Base-by-base conservation (phyloP, 1,284 basidiomycete species). In the Cryptococcus depauperatus region DNA sequence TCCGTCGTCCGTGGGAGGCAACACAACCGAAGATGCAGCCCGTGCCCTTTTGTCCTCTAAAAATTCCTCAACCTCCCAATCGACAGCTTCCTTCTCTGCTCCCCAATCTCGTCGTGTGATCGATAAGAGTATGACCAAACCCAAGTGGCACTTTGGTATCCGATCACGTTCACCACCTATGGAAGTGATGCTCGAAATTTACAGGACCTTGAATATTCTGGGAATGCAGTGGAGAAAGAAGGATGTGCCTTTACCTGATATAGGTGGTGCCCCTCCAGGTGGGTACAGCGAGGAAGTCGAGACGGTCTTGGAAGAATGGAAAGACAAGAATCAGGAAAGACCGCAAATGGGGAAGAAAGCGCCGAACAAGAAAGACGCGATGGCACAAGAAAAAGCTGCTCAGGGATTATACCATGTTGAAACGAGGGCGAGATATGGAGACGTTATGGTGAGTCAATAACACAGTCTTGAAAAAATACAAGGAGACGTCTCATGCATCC, bases 141-240 rank as follows among this genome's bases (percentile, higher is more conserved):
- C 84, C 11, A 84, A 84, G 62, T 98, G 95, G 95, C 95, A 98
- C 69, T 98, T 97, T 64, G 93, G 95, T 5, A 98, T 98, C 35
- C 79, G 93, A 29, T 91, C 87, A 55, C 79, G 91, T 46, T 90
- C 85, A 48, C 90, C 91, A 35, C 93, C 93, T 18, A 95, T 97
- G 89, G 93, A 97, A 69, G 93, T 98, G 35, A 96, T 98, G 92
- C 75, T 96, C 21, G 93, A 97, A 76, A 95, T 98, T 47, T 98
- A 98, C 73, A 77, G 88, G 51, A 95, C 92, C 43, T 73, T 98
- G 46, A 85, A 86, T 70, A 76, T 82, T 46, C 75, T 98, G n/a
- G 88, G 86, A 16, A 96, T 98, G 89, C 90, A 98, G 70, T 98
- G 93, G 92, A 70, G 72, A 35, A 59, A 61, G 50, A 73, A 74